These are phyloP conservation scores for Hippophae rhamnoides DNA, from an alignment of 306 rosid genomes.

Conservation along the genomic window DNA sequence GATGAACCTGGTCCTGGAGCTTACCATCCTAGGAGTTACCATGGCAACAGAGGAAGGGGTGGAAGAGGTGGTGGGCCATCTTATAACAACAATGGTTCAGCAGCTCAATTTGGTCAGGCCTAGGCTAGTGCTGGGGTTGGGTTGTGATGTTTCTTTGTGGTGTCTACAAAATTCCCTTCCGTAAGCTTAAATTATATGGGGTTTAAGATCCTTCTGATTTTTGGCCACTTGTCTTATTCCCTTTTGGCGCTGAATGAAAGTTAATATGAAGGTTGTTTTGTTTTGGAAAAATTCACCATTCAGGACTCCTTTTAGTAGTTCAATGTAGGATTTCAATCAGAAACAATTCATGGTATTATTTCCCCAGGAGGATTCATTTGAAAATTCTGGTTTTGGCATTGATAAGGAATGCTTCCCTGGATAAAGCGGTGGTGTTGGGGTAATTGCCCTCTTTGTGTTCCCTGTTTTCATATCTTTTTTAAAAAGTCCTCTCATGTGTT, in stretches of 20 bases:
- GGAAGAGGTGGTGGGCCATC: constrained; percentile 61
- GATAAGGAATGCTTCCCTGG: too few relatives aligned
- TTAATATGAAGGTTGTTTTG: constrained; percentile 31
- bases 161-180: constrained; percentile 31
- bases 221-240: too few relatives aligned
- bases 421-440: too few relatives aligned
- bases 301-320: constrained; percentile 26
- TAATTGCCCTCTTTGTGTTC: too few relatives aligned
- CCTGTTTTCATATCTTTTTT: too few relatives aligned
- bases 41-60: constrained; percentile 65
- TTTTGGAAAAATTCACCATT: constrained; percentile 25
- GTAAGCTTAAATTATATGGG: constrained; percentile 5
- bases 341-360: neutral
- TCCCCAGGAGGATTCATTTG: too few relatives aligned
- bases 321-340: constrained; percentile 9
- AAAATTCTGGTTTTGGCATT: too few relatives aligned
- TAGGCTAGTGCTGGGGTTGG: constrained; percentile 66
- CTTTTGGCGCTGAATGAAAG: constrained; percentile 23
- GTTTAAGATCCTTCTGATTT: constrained; percentile 27
- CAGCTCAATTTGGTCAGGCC: constrained; percentile 39
- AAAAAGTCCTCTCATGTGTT: too few relatives aligned
- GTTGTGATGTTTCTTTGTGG: constrained; percentile 26
- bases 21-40: constrained; percentile 57
- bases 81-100: constrained; percentile 41
- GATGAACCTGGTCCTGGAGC: constrained; percentile 61